These are phyloP conservation scores for Fonsecaea nubica DNA, from an alignment of 2,329 filamentous ascomycete species.

Conservation along the genomic window DNA sequence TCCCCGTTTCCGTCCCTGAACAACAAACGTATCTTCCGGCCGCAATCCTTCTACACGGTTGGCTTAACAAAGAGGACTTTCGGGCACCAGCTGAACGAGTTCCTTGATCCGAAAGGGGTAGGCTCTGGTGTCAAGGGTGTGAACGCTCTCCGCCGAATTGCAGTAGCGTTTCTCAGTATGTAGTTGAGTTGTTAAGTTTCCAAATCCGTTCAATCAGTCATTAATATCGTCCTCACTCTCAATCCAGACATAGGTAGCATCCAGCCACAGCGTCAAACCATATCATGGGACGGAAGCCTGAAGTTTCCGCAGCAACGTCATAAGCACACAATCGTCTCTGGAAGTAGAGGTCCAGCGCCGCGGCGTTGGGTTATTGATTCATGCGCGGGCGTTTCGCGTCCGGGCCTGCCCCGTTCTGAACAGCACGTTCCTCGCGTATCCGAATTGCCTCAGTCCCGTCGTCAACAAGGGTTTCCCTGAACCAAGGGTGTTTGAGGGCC, in stretches of 20 bases:
- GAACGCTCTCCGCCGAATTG: not conserved
- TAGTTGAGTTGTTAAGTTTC: not conserved
- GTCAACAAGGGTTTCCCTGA: slow-evolving; percentile 68
- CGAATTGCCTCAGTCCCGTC: slow-evolving; percentile 70
- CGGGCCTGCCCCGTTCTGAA: slow-evolving; percentile 32
- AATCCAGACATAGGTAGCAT: not conserved
- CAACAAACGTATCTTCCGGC: not conserved
- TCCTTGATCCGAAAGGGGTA: not conserved
- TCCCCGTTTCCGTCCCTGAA: not conserved
- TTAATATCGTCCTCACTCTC: not conserved
- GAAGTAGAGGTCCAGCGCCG: not conserved
- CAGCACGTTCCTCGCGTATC: slow-evolving; percentile 55
- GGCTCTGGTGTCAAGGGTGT: not conserved
- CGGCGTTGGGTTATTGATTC: slow-evolving; percentile 12
- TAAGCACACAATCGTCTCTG: slow-evolving; percentile 1
- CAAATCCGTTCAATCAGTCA: slow-evolving; percentile 6
- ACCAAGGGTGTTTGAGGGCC: slow-evolving; percentile 71
- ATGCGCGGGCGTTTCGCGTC: slow-evolving; percentile 37
- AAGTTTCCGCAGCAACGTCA: slow-evolving; percentile 1
- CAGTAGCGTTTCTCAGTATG: not conserved
- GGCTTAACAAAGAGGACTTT: not conserved
- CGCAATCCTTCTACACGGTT: not conserved
- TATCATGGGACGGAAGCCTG: not conserved
- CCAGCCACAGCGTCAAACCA: not conserved
- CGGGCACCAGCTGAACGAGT: not conserved